A percentile compares a stretch with the other conserved stretches of the same genome.
Conservation (phyloP, 2,329 filamentous ascomycete genomes). For the Lachnellula cervina region DNA sequence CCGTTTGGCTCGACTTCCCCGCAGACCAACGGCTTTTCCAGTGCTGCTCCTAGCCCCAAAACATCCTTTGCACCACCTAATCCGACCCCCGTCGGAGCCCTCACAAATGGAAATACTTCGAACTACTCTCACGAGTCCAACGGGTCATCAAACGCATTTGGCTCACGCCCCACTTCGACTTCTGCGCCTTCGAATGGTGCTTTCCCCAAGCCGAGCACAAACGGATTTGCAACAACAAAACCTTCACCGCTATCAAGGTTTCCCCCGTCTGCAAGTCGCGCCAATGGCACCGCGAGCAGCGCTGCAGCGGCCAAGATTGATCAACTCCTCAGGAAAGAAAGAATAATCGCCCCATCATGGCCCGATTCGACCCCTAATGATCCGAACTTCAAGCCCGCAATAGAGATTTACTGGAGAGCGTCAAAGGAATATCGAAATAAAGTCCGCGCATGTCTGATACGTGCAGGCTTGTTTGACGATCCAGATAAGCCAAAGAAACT, state of each 20-base stretch:
- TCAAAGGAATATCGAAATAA: conserved; percentile 54
- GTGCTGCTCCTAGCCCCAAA: not conserved
- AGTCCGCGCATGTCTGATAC: conserved; percentile 53
- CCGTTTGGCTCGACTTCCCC: conserved; percentile 10
- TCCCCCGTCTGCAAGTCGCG: not conserved
- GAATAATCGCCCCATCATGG: conserved; percentile 22
- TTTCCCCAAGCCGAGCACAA: not conserved
- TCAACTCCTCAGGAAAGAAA: conserved; percentile 49
- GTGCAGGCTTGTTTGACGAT: conserved; percentile 58
- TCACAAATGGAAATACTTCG: not conserved
- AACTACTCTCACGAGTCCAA: not conserved
- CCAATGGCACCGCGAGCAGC: conserved; percentile 11
- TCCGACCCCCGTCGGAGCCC: conserved; percentile 5
- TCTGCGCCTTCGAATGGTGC: not conserved
- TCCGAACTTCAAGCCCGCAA: conserved; percentile 13
- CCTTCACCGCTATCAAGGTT: not conserved
- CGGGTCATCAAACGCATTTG: conserved; percentile 1
- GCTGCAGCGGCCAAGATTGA: conserved; percentile 45
- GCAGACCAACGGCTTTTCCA: not conserved
- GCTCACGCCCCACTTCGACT: not conserved
- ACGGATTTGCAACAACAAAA: not conserved
- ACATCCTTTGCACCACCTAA: not conserved
- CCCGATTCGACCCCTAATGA: conserved; percentile 13
- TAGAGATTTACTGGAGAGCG: conserved; percentile 51
- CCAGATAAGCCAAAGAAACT: conserved; percentile 58